Conservation (phyloP, 2,329 filamentous ascomycete species). For the Coniochaeta sp. region DNA sequence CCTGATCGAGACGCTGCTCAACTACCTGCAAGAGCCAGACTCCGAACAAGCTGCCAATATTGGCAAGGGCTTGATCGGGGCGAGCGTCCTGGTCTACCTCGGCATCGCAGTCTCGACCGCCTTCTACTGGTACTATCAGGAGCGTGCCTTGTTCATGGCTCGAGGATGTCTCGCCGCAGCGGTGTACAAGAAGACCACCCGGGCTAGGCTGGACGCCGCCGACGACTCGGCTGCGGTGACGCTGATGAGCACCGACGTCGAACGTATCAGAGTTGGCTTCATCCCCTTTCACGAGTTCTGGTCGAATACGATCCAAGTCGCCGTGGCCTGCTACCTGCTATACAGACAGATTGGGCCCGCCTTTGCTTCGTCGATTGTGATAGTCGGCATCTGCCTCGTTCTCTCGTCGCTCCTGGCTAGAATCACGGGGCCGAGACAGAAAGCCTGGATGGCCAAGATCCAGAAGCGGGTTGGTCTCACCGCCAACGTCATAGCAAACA, state of each 20-base stretch:
- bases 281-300: conserved; percentile 24
- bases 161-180: conserved; percentile 19
- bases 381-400: conserved; percentile 16
- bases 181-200: conserved; percentile 24
- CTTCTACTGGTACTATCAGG: conserved; percentile 23
- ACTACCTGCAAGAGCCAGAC: conserved; percentile 20
- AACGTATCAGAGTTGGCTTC: conserved; percentile 23
- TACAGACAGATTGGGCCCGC: conserved; percentile 21
- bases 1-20: conserved; percentile 29
- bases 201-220: conserved; percentile 13
- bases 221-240: conserved; percentile 26
- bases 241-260: conserved; percentile 30
- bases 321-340: conserved; percentile 24
- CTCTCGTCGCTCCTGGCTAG: conserved; percentile 10
- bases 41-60: conserved; percentile 12
- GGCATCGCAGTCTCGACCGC: conserved; percentile 25
- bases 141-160: conserved; percentile 20
- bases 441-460: conserved; percentile 21
- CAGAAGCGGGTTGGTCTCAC: conserved; percentile 19
- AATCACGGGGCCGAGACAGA: conserved; percentile 15
- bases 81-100: conserved; percentile 20
- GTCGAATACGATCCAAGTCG: conserved; percentile 23
- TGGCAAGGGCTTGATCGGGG: conserved; percentile 26
- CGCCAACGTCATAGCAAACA: conserved; percentile 14
- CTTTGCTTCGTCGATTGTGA: conserved; percentile 22